Evolutionary conservation across 169 alveolate genomes (phyloP).

Genomic region (Babesia bigemina): DNA sequence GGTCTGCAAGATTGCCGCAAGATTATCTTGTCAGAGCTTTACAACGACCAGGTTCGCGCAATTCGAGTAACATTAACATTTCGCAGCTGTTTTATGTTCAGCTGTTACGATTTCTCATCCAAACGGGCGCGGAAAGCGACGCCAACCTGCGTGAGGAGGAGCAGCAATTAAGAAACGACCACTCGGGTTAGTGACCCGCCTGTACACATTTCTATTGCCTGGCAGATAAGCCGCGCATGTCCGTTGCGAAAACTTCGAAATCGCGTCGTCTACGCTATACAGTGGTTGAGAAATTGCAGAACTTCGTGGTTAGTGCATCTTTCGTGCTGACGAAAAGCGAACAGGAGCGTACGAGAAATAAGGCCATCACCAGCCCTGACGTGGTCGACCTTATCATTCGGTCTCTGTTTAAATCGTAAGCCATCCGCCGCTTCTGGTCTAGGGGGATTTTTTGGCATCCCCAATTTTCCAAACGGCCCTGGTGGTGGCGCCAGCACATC

Average conservation of each 20-base stretch:
- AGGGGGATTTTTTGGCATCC: not conserved
- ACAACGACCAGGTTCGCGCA: constrained; percentile 57
- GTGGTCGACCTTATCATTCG: constrained; percentile 45
- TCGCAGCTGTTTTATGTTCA: constrained; percentile 58
- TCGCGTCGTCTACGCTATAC: constrained; percentile 45
- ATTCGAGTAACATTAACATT: not conserved
- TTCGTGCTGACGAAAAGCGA: not conserved
- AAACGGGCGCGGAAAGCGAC: constrained; percentile 49
- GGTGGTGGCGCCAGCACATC: no score
- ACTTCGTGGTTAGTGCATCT: constrained; percentile 56
- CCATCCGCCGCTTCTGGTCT: not conserved
- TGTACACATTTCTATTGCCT: not conserved
- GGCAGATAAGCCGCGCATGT: constrained; percentile 55
- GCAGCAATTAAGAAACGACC: constrained; percentile 36
- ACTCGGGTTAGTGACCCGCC: constrained; percentile 11
- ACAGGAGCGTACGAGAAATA: constrained; percentile 55
- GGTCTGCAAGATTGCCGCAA: constrained; percentile 30
- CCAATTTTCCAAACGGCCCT: not conserved
- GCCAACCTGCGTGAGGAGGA: constrained; percentile 59
- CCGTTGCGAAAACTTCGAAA: constrained; percentile 54
- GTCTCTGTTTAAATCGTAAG: constrained; percentile 47
- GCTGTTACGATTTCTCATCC: constrained; percentile 40
- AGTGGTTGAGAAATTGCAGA: constrained; percentile 50
- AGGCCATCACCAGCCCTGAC: constrained; percentile 34
- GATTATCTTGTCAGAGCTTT: constrained; percentile 11